Base-by-base conservation (phyloP, 2,329 filamentous ascomycete species). In the Stemphylium beticola region DNA sequence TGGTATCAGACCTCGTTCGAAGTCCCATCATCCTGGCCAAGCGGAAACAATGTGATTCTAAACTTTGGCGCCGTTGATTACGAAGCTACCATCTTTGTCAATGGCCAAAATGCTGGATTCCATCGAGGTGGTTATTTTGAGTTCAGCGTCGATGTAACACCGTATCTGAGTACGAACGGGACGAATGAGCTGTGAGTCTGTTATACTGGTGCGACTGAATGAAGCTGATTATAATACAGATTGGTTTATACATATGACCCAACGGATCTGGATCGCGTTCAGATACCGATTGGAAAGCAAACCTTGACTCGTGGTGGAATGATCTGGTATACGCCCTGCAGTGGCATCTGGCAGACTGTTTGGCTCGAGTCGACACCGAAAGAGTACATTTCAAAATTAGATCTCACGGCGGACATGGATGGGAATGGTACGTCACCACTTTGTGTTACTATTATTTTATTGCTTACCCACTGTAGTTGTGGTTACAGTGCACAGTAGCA, bases 311-410 rank as follows among this genome's bases (percentile, higher is more conserved):
- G 83, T 0, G 81, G 78, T 10, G 83, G 86, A 62, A 68, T 66
- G 62, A 91, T 91, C 55, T 91, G 88, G 71, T 91, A 91, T 69
- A 85, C 85, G 0, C 85, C 88, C 0, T 91, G 87, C 68, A 87
- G 85, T 31, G 88, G 88, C 4, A 90, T 91, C 59, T 91, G 88
- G 88, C 88, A 90, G 67, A 82, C 81, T 15, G 88, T 91, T 0
- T 91, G 88, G 88, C 75, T 91, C 2, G 85, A 89, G 67, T 79
- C 83, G n/a, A 85, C 82, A 0, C 84, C 87, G 0, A 58, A 74
- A 0, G 80, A 83, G 44, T 77, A 86, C 61, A 82, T 90, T 49
- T 82, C 81, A 0, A 78, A 82, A 36, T 74, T 90, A 2, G 83
- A 89, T 57, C 65, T 90, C 14, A 72, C 79, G 22, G 87, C 86